Percentiles rank a stretch among this genome's conserved stretches.
phyloP scores from a whole-genome alignment of 768 basidiomycete species.

The Phylloporus sp. region DNA sequence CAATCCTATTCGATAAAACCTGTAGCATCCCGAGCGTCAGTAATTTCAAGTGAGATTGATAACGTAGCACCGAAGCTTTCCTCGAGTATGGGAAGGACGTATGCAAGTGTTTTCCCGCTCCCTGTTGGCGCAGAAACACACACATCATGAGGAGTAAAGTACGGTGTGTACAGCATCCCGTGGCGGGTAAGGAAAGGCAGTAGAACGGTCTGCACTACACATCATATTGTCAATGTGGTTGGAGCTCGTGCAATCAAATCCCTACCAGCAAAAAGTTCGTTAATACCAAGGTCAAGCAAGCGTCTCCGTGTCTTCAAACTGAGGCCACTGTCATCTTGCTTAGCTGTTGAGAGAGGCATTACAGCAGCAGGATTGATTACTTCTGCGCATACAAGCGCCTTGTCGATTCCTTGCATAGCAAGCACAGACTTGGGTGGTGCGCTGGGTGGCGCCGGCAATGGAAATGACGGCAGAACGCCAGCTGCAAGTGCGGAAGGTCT shows the following conservation, averaged over 20 bases:
- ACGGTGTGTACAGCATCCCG: slow-evolving; percentile 58
- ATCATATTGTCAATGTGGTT: slow-evolving; percentile 12
- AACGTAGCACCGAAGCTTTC: slow-evolving; percentile 37
- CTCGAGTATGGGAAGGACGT: slow-evolving; percentile 89
- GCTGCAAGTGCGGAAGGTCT: slow-evolving; percentile 15
- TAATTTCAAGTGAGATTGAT: neutral
- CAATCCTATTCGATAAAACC: slow-evolving; percentile 66
- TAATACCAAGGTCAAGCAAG: slow-evolving; percentile 73
- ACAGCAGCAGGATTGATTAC: slow-evolving; percentile 53
- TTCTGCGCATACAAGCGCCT: slow-evolving; percentile 64
- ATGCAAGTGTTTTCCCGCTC: slow-evolving; percentile 96
- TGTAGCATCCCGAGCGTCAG: slow-evolving; percentile 25
- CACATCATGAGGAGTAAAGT: slow-evolving; percentile 66
- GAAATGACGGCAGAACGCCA: slow-evolving; percentile 59
- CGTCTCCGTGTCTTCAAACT: slow-evolving; percentile 56
- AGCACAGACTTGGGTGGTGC: slow-evolving; percentile 68
- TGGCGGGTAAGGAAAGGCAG: slow-evolving; percentile 72
- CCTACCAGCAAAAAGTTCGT: slow-evolving; percentile 84
- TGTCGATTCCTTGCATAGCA: slow-evolving; percentile 74
- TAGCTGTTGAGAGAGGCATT: slow-evolving; percentile 38
- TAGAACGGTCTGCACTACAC: slow-evolving; percentile 80
- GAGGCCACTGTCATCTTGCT: slow-evolving; percentile 44
- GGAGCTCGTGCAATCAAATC: slow-evolving; percentile 3
- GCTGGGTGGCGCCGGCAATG: slow-evolving; percentile 58
- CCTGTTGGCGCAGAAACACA: slow-evolving; percentile 97